Base-by-base conservation (phyloP, 306 rosid species). In the Pachyrhizus erosus region DNA sequence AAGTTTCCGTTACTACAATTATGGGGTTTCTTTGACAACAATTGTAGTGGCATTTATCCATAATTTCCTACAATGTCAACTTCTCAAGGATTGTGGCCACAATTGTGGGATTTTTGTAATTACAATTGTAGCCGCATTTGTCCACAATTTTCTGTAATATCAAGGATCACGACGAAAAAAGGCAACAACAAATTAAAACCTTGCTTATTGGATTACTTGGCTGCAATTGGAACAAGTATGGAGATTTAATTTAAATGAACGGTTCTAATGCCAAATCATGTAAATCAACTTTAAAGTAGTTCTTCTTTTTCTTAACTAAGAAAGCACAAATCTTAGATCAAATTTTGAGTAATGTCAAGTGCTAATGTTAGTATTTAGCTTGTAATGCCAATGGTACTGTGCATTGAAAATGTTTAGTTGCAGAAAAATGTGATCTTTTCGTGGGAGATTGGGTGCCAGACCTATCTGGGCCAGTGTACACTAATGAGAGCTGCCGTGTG, bases 401-500 rank as follows among this genome's bases (percentile, higher is more conserved):
- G 39, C 21, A 64, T 86, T 10, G 15, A 4, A 61, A 21, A 52
- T 10, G 51, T 46, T 46, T 55, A 23, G 55, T 21, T 79, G 77
- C 88, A 84, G 90, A 0, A 78, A 84, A 89, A 73, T 93, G 99
- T 87, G 97, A 93, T 75, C 71, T 92, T 24, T 96, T 93, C 58
- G 86, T 79, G 62, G 99, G 99, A 74, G 91, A 89, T 4, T 96
- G 98, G 99, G 77, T 92, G 5, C 73, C 80, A 75, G 93, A 96
- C 80, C 34, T 57, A 69, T 81, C 92, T 60, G 94, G 92, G 14
- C 96, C 96, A 60, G 82, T 73, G 26, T 91, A 96, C 85, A 92
- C 90, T 0, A 93, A 93, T 68, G 93, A 88, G 81, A 93, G 91
- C 65, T 96, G 99, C 87, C 88, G 17, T 70, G 77, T 77, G 86